These are phyloP conservation scores for Aureobasidium sp. DNA, from an alignment of 2,329 filamentous ascomycete species.

Conservation along the genomic window DNA sequence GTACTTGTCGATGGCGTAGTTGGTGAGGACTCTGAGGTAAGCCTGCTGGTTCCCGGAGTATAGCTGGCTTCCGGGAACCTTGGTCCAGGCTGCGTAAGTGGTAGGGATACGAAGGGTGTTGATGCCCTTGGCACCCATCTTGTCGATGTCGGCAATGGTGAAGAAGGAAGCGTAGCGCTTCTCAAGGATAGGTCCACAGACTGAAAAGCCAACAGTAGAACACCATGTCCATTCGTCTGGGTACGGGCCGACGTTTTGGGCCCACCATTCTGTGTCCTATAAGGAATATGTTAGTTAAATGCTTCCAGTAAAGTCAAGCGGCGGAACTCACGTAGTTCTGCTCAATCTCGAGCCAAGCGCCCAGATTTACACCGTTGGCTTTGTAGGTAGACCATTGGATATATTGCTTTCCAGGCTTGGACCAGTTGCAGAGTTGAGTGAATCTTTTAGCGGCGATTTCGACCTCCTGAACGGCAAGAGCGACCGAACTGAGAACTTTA, in stretches of 20 bases:
- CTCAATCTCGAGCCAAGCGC: slow-evolving; percentile 40
- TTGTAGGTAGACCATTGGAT: slow-evolving; percentile 29
- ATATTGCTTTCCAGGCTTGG: slow-evolving; percentile 19
- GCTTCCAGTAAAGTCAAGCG: slow-evolving; percentile 28
- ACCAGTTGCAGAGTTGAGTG: slow-evolving; percentile 26
- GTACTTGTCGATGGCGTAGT: slow-evolving; percentile 41
- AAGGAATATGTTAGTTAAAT: background rate
- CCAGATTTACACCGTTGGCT: slow-evolving; percentile 33
- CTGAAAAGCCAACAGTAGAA: slow-evolving; percentile 34
- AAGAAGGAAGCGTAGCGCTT: slow-evolving; percentile 36
- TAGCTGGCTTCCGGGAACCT: slow-evolving; percentile 36
- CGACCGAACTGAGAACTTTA: background rate
- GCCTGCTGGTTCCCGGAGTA: slow-evolving; percentile 37
- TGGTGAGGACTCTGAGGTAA: slow-evolving; percentile 34
- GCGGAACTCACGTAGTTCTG: background rate
- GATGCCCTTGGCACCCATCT: slow-evolving; percentile 35
- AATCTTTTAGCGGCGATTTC: slow-evolving; percentile 30
- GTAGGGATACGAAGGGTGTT: slow-evolving; percentile 41
- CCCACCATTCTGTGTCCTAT: slow-evolving; percentile 12
- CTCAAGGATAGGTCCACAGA: slow-evolving; percentile 34
- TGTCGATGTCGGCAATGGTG: slow-evolving; percentile 36
- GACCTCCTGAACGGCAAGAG: slow-evolving; percentile 3
- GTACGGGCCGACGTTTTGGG: slow-evolving; percentile 25
- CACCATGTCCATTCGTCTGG: slow-evolving; percentile 42
- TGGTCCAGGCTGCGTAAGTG: slow-evolving; percentile 42